A percentile compares a stretch with the other conserved stretches of the same genome.
These are phyloP conservation scores for Suillus subluteus DNA, from an alignment of 768 basidiomycete genomes.

Conservation along the genomic window DNA sequence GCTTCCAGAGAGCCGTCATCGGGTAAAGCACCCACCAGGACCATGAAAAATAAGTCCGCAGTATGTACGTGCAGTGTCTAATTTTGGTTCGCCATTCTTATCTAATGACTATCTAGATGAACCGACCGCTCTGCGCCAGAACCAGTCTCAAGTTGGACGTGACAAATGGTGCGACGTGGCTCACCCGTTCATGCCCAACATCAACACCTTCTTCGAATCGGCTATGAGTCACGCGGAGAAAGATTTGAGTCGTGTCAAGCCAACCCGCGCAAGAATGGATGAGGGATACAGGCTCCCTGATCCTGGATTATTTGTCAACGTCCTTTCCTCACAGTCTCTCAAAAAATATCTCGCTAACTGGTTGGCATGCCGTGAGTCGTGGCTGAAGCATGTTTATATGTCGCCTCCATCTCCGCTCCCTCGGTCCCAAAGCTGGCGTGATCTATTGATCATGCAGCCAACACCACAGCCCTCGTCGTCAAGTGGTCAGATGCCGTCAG, in stretches of 20 bases:
- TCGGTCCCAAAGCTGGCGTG: no score
- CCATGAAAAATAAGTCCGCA: no score
- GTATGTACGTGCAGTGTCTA: no score
- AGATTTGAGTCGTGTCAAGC: not conserved
- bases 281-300: not conserved
- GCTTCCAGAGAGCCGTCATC: not conserved
- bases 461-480: no score
- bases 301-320: not conserved
- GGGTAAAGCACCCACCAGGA: not conserved
- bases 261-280: not conserved
- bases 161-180: constrained; percentile 2
- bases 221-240: not conserved
- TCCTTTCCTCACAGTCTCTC: not conserved
- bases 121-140: no score
- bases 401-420: no score
- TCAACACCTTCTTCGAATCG: not conserved
- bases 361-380: not conserved
- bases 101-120: no score
- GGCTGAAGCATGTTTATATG: no score
- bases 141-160: not conserved
- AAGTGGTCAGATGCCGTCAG: no score
- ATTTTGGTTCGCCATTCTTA: no score
- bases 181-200: constrained; percentile 3
- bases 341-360: not conserved
- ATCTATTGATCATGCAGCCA: no score